Evolutionary conservation across 345 rosid genomes (phyloP).

Genomic region (Sisymbrium altissimum): DNA sequence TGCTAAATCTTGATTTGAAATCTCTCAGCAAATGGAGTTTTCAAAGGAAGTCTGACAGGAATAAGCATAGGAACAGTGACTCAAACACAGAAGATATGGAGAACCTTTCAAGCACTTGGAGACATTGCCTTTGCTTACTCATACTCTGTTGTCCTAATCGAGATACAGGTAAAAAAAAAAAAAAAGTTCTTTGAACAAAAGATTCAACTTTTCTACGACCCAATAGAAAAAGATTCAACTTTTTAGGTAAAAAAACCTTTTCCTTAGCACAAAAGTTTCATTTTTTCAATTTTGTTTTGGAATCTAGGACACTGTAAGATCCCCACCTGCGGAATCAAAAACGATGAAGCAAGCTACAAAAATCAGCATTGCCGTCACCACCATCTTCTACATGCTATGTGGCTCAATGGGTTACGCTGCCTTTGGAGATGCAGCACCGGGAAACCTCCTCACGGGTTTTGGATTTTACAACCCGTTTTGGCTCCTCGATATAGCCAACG

Average conservation of each 20-base stretch:
- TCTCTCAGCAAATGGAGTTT: conserved; percentile 43
- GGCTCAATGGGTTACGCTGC: conserved; percentile 77
- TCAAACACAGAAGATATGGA: conserved; percentile 71
- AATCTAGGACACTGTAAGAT: conserved; percentile 41
- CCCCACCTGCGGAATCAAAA: conserved; percentile 45
- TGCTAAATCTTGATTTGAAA: neutral
- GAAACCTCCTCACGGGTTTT: conserved; percentile 73
- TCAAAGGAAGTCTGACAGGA: conserved; percentile 75
- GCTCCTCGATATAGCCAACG: conserved; percentile 69
- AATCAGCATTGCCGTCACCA: conserved; percentile 40
- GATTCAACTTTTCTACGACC: neutral
- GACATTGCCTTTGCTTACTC: conserved; percentile 88
- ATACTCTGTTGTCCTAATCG: conserved; percentile 65
- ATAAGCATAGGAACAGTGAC: conserved; percentile 60
- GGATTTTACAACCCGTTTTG: conserved; percentile 76
- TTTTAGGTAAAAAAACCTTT: neutral
- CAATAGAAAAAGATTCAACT: neutral
- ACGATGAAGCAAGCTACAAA: conserved; percentile 45
- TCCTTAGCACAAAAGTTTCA: neutral
- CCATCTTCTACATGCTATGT: conserved; percentile 50
- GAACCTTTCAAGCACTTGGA: conserved; percentile 83
- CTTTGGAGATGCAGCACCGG: conserved; percentile 64
- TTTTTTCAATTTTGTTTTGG: neutral
- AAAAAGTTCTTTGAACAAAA: neutral
- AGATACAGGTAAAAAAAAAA: conserved; percentile 58